Percentiles rank a stretch among this genome's conserved stretches.
These are phyloP conservation scores for Terana coerulea DNA, from an alignment of 768 basidiomycete genomes.

Conservation along the genomic window DNA sequence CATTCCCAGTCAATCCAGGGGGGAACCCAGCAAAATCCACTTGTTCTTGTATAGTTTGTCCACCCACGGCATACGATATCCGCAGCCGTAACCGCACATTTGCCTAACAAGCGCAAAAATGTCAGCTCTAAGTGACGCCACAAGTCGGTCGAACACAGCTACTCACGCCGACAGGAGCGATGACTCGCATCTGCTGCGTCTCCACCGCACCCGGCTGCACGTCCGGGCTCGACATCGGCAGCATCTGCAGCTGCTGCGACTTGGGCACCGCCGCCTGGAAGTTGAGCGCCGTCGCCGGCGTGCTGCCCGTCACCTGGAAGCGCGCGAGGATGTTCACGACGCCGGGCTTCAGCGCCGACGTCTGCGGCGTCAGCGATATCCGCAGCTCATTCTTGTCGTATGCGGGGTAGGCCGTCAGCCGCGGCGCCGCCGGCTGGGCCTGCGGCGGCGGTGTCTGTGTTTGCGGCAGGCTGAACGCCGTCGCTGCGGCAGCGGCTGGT, in stretches of 20 bases:
- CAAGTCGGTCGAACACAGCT: background rate
- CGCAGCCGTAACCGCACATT: slow-evolving; percentile 81
- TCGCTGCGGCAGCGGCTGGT: slow-evolving; percentile 12
- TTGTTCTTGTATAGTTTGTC: slow-evolving; percentile 80
- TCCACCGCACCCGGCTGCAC: slow-evolving; percentile 77
- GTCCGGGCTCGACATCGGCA: slow-evolving; percentile 89
- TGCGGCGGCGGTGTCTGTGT: slow-evolving; percentile 36
- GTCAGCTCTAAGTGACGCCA: background rate
- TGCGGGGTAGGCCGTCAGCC: slow-evolving; percentile 72
- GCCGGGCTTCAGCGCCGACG: slow-evolving; percentile 76
- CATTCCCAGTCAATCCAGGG: slow-evolving; percentile 53
- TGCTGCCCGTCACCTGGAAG: slow-evolving; percentile 67
- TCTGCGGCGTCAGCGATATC: slow-evolving; percentile 87
- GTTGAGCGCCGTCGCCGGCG: slow-evolving; percentile 59
- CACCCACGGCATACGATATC: slow-evolving; percentile 70
- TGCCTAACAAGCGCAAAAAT: slow-evolving; percentile 45
- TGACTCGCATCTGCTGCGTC: slow-evolving; percentile 93
- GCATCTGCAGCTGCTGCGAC: slow-evolving; percentile 97
- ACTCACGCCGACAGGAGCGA: slow-evolving; percentile 84
- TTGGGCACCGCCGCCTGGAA: slow-evolving; percentile 99
- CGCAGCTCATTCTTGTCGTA: slow-evolving; percentile 91
- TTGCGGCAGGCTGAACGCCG: slow-evolving; percentile 34
- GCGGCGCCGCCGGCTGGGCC: slow-evolving; percentile 41
- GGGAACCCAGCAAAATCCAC: slow-evolving; percentile 94
- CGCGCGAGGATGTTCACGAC: slow-evolving; percentile 86